Evolutionary conservation across 495 filamentous ascomycete genomes (phyloP).

Genomic region (Tuber umbilicatum): DNA sequence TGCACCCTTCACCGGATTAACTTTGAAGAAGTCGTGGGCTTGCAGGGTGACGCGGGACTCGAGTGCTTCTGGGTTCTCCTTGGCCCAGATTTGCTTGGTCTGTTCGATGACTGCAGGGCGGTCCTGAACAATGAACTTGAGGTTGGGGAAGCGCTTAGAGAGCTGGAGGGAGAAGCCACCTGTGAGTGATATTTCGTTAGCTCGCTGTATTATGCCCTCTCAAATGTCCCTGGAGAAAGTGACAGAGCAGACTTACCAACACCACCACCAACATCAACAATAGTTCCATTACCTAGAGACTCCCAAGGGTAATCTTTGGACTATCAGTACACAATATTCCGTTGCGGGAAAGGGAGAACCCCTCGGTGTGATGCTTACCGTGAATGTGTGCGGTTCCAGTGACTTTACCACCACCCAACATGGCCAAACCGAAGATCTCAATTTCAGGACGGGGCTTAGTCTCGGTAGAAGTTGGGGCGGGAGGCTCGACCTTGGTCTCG

Average conservation of each 20-base stretch:
- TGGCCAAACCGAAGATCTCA: constrained; percentile 41
- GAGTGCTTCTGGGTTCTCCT: constrained; percentile 39
- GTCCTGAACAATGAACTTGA: constrained; percentile 47
- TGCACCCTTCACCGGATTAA: constrained; percentile 44
- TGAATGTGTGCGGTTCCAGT: constrained; percentile 42
- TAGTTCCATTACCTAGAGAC: constrained; percentile 39
- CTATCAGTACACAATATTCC: not conserved
- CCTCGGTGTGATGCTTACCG: constrained; percentile 16
- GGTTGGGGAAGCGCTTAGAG: constrained; percentile 36
- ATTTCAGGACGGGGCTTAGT: constrained; percentile 40
- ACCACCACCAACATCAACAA: constrained; percentile 47
- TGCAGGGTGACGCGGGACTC: constrained; percentile 42
- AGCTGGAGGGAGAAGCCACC: constrained; percentile 43
- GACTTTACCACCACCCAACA: constrained; percentile 43
- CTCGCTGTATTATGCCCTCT: not conserved
- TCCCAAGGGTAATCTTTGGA: constrained; percentile 44
- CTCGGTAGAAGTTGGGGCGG: not conserved
- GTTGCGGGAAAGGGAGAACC: not conserved
- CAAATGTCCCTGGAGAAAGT: not conserved
- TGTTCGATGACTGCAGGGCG: constrained; percentile 41
- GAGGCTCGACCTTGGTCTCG: constrained; percentile 8
- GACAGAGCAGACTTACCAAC: constrained; percentile 33
- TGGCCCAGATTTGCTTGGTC: constrained; percentile 39
- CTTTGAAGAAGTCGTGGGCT: constrained; percentile 45
- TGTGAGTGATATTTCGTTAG: constrained; percentile 15